These are phyloP conservation scores for Rhododendron ovatum DNA, from an alignment of 148 eudicot species.

Conservation along the genomic window DNA sequence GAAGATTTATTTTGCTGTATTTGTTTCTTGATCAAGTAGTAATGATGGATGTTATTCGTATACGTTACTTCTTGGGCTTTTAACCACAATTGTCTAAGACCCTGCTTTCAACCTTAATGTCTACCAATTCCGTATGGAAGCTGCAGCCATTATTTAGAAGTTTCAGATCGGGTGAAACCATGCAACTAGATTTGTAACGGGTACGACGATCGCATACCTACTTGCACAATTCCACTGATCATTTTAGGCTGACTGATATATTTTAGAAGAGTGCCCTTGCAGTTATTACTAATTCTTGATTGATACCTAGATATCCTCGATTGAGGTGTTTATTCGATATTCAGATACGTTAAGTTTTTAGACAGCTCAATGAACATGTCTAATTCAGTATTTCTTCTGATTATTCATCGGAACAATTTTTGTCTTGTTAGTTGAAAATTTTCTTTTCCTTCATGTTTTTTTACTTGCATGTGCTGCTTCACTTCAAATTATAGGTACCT, in stretches of 20 bases:
- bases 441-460: background rate
- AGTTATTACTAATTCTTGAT: background rate
- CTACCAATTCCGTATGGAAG: background rate
- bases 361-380: background rate
- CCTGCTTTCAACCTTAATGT: background rate
- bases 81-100: background rate
- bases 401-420: background rate
- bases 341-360: background rate
- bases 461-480: slow-evolving; percentile 1
- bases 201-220: background rate
- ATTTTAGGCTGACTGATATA: background rate
- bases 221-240: background rate
- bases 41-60: no score
- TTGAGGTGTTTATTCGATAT: background rate
- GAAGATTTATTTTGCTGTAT: background rate
- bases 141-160: background rate
- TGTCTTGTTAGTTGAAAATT: background rate
- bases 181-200: background rate
- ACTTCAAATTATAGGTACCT: slow-evolving; percentile 58
- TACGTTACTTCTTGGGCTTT: background rate
- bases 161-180: background rate
- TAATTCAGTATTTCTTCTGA: background rate
- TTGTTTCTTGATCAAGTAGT: no score
- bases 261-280: background rate
- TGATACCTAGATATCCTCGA: background rate